Base-by-base conservation (phyloP, 75 land plant genomes). In the Adiantum capillusveneris region DNA sequence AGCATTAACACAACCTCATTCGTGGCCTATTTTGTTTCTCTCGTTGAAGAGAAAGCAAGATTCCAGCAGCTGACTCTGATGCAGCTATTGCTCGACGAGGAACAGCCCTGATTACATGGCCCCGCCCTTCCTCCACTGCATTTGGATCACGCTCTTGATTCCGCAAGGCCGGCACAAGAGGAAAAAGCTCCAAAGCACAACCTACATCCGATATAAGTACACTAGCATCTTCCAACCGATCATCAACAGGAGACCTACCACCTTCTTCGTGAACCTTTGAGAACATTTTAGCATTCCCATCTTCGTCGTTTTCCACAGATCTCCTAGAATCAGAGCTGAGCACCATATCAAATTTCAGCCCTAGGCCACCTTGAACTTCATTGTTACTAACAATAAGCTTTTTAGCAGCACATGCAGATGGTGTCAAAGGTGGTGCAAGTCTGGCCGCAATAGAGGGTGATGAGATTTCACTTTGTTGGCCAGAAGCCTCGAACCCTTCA, bases 51-150 rank as follows among this genome's bases (percentile, higher is more conserved):
- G 75, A 72, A 26, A 72, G 54, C 13, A 72, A 59, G 16, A 72
- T 60, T 9, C 53, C 71, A 17, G 72, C 75, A 0, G 75, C 63
- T 66, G 75, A 72, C 48, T 72, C 64, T 25, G 70, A 53, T 6
- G 70, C 60, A 11, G 75, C 57, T 24, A 68, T 39, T 13, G 60
- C 57, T 67, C 72, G 42, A 20, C 71, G 70, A 5, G 70, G 75
- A 21, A 72, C 70, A 14, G 56, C 71, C 44, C 68, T 72, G 20
- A 72, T 72, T 43, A 72, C 75, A 21, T 57, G 56, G 12, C 41
- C 58, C 12, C 42, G 68, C 30, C 44, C 36, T 29, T 31, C 30
- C n/a, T 53, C 28, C 3, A 27, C 2, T 25, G 21, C 50, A 6
- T 46, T 46, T 2, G 18, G 3, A 18, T n/a, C 22, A 18, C 6